Evolutionary conservation across 257 asterid genomes (phyloP).

Genomic region (Solanum sejunctum): DNA sequence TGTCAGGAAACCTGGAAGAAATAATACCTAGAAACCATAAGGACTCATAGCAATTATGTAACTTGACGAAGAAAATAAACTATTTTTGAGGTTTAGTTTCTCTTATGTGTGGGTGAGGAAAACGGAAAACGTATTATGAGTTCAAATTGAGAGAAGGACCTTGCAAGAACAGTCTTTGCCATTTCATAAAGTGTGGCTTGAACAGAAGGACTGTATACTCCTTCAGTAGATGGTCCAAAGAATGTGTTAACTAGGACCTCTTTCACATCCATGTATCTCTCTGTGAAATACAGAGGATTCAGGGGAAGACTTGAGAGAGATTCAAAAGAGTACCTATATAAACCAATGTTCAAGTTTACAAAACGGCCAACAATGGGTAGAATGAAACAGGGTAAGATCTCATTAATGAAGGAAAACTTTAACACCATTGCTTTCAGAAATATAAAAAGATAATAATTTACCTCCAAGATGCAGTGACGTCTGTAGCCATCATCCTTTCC

Average conservation of each 20-base stretch:
- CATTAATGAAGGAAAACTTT: neutral
- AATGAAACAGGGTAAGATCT: neutral
- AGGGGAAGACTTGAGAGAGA: slow-evolving; percentile 50
- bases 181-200: slow-evolving; percentile 74
- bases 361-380: neutral
- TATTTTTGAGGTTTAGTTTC: neutral
- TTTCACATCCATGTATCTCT: slow-evolving; percentile 59
- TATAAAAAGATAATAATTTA: slow-evolving; percentile 1
- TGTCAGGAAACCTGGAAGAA: slow-evolving; percentile 65
- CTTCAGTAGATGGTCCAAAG: slow-evolving; percentile 65
- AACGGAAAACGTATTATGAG: neutral
- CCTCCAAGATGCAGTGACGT: slow-evolving; percentile 92
- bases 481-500: slow-evolving; percentile 94
- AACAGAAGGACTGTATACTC: slow-evolving; percentile 95
- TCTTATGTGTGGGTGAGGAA: neutral
- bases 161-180: slow-evolving; percentile 76
- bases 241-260: slow-evolving; percentile 50
- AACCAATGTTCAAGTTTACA: slow-evolving; percentile 1
- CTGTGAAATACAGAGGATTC: slow-evolving; percentile 40
- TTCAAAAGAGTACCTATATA: slow-evolving; percentile 57
- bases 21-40: slow-evolving; percentile 2
- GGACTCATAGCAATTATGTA: neutral
- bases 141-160: slow-evolving; percentile 23
- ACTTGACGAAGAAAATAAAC: neutral
- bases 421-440: neutral